Evolutionary conservation across 805 yeast genomes (phyloP), one percentile per base, ranked within the genome.

Genomic region (Isabelozyma rhagii): DNA sequence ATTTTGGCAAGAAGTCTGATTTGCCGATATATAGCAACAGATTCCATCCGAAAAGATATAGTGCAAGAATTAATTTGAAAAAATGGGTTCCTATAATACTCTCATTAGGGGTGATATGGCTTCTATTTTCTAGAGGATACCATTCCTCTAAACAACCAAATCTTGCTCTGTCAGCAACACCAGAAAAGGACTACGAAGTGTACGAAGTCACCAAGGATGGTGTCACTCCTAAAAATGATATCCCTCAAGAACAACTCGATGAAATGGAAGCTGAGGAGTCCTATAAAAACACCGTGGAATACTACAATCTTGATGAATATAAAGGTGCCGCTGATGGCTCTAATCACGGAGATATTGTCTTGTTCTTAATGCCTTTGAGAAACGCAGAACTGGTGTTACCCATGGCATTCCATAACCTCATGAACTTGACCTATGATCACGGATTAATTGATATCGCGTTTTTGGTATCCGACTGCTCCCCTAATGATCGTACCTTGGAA

Each of bases 371-470:
- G 60, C 97, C 97, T 8, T 69, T 89, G 52, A 75, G 96, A 66
- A 85, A 89, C 60, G 96, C 96, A 0, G 87, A 81, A 58, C 74
- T 78, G 28, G 92, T 87, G 17, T 69, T 89, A 53, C 91, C 94
- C 10, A 74, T 89, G 74, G 89, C 91, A 77, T 89, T 90, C 70
- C 84, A 85, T 60, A 88, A 89, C 67, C 71, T 89, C 67, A 87
- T 87, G 93, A 89, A 89, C 65, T 72, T 89, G 67, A 88, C 96
- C 1, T 89, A 89, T 63, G 90, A 88, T 48, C 97, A 90, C 63
- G 77, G 80, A 21, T 69, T 88, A 54, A 85, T 89, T 47, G 96
- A 89, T 68, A 74, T 88, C 52, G 92, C 91, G 14, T 88, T 88
- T 60, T 72, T 88, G 60, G 92, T 88, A 3, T 83, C 89, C 52